Evolutionary conservation across 768 basidiomycete genomes (phyloP).

Genomic region (Tylopilus felleus): DNA sequence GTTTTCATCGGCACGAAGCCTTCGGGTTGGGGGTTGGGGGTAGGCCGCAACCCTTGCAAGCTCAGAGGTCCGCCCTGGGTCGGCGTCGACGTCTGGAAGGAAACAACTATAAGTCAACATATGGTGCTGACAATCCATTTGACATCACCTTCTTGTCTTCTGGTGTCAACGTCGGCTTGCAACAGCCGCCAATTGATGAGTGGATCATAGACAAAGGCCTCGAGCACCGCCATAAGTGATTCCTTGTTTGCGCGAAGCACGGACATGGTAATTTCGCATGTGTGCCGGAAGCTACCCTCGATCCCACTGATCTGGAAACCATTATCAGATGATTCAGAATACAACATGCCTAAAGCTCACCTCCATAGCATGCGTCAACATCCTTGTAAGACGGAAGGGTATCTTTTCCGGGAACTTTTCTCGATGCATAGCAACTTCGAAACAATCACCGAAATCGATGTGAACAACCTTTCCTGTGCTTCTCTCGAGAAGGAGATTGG

Average conservation of each 20-base stretch:
- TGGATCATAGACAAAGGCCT: constrained; percentile 98
- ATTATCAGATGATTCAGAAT: constrained; percentile 2
- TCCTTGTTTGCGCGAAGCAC: constrained; percentile 97
- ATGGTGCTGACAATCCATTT: not conserved
- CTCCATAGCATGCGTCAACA: constrained; percentile 99
- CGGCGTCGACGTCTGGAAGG: constrained; percentile 39
- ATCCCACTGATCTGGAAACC: constrained; percentile 87
- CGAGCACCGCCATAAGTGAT: constrained; percentile 97
- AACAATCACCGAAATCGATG: constrained; percentile 97
- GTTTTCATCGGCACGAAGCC: constrained; percentile 87
- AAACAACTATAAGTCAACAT: not conserved
- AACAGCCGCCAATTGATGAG: constrained; percentile 95
- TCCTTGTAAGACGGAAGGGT: constrained; percentile 95
- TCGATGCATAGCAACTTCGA: constrained; percentile 95
- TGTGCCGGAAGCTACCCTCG: constrained; percentile 93
- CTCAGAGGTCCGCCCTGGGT: constrained; percentile 57
- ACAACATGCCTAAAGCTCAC: constrained; percentile 38
- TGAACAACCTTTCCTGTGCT: constrained; percentile 94
- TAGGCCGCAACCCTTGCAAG: constrained; percentile 65
- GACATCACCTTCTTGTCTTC: constrained; percentile 62
- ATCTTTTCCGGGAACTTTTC: constrained; percentile 99
- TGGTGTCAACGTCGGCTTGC: constrained; percentile 74
- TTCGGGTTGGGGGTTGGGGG: constrained; percentile 77
- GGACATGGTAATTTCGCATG: constrained; percentile 97
- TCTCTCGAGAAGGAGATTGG: constrained; percentile 89